Evolutionary conservation across 1,139 yeast genomes (phyloP).

Genomic region (Yamadazyma atmosphaerica): DNA sequence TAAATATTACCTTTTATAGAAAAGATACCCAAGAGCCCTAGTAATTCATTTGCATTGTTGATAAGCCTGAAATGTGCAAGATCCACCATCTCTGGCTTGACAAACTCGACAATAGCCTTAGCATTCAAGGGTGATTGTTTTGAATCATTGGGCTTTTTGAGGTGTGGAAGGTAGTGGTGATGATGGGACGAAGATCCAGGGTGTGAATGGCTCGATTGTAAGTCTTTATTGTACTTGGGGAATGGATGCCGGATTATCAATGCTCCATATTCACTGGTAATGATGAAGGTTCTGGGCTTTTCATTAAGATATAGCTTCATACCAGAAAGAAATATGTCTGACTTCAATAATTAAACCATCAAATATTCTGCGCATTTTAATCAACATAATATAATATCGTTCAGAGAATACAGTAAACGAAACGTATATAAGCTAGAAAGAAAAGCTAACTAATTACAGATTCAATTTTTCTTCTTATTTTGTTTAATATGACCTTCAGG

Average conservation of each 20-base stretch:
- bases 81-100: constrained; percentile 33
- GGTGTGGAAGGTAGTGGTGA: constrained; percentile 7
- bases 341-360: too few species aligned
- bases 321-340: not conserved
- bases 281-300: constrained; percentile 54
- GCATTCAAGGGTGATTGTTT: constrained; percentile 12
- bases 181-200: constrained; percentile 11
- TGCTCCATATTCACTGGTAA: constrained; percentile 49
- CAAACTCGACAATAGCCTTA: constrained; percentile 55
- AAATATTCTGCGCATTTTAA: too few species aligned
- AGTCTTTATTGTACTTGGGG: constrained; percentile 31
- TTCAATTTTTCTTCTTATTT: constrained; percentile 28
- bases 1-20: constrained; percentile 54
- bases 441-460: too few species aligned
- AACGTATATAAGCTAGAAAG: too few species aligned
- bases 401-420: not conserved
- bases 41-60: constrained; percentile 36
- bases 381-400: too few species aligned
- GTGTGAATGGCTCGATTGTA: not conserved
- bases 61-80: constrained; percentile 43
- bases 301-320: constrained; percentile 56
- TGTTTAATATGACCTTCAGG: constrained; percentile 37
- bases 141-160: constrained; percentile 2
- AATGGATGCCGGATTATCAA: constrained; percentile 50
- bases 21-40: constrained; percentile 64